These are phyloP conservation scores for Helotiales sp. DNA, from an alignment of 2,329 filamentous ascomycete species.

Conservation along the genomic window DNA sequence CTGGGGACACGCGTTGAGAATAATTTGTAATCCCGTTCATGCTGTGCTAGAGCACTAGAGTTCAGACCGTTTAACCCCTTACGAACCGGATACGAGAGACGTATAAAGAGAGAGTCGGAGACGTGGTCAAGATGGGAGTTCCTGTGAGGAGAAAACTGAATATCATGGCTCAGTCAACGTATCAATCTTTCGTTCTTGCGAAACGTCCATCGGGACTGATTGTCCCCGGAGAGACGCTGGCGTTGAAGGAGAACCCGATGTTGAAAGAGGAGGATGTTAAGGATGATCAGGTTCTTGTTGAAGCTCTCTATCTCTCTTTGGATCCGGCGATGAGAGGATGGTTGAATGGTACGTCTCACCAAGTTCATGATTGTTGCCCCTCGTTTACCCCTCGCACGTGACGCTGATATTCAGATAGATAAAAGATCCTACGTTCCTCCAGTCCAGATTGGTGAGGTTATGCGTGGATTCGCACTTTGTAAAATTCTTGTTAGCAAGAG, in stretches of 20 bases:
- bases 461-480: conserved; percentile 63
- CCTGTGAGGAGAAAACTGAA: conserved; percentile 22
- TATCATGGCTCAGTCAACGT: conserved; percentile 35
- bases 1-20: no score
- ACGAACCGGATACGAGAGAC: no score
- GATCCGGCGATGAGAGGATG: conserved; percentile 78
- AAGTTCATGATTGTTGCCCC: background rate
- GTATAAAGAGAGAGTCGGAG: background rate
- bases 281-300: conserved; percentile 63
- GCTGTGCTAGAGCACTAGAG: no score
- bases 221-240: conserved; percentile 66
- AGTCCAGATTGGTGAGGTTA: conserved; percentile 65
- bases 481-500: conserved; percentile 63
- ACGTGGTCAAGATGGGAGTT: conserved; percentile 19
- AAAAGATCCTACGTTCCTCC: conserved; percentile 66
- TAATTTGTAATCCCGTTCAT: background rate
- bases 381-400: conserved; percentile 4
- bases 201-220: conserved; percentile 62
- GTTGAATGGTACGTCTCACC: conserved; percentile 48
- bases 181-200: conserved; percentile 53
- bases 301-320: conserved; percentile 63
- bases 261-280: conserved; percentile 50
- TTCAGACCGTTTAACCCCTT: no score
- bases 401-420: conserved; percentile 30
- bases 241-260: conserved; percentile 49